Evolutionary conservation across 2,329 filamentous ascomycete species (phyloP).

Genomic region (Ploettnerulaceae sp.): DNA sequence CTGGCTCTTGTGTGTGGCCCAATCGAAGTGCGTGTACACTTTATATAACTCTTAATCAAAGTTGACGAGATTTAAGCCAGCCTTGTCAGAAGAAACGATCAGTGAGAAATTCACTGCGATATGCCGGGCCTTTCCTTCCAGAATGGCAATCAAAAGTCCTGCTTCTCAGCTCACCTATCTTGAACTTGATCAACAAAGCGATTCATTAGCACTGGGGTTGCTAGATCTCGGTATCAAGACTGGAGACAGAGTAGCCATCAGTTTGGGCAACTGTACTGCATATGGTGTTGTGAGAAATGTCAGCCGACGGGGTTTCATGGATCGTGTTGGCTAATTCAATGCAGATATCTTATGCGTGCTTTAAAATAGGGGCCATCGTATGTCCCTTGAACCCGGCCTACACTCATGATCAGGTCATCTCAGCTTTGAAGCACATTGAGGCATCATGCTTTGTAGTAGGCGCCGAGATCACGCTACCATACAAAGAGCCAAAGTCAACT

Average conservation of each 20-base stretch:
- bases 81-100: conserved; percentile 2
- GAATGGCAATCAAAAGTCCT: conserved; percentile 38
- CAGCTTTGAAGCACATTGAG: conserved; percentile 57
- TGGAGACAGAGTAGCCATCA: conserved; percentile 24
- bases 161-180: conserved; percentile 68
- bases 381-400: conserved; percentile 82
- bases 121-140: not conserved
- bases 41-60: not conserved
- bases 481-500: conserved; percentile 56
- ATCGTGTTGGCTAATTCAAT: not conserved
- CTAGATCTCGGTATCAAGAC: conserved; percentile 37
- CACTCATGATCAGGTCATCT: conserved; percentile 66
- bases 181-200: conserved; percentile 57
- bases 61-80: not conserved
- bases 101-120: not conserved
- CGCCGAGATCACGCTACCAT: conserved; percentile 5
- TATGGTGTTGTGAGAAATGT: conserved; percentile 30
- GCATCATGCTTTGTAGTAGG: conserved; percentile 35
- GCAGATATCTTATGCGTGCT: conserved; percentile 7
- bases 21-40: not conserved
- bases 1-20: not conserved
- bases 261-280: conserved; percentile 24
- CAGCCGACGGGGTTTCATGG: conserved; percentile 10
- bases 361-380: conserved; percentile 57
- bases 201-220: conserved; percentile 59